Conservation (phyloP, 2,329 filamentous ascomycete species). For the Clarireedia sp. region DNA sequence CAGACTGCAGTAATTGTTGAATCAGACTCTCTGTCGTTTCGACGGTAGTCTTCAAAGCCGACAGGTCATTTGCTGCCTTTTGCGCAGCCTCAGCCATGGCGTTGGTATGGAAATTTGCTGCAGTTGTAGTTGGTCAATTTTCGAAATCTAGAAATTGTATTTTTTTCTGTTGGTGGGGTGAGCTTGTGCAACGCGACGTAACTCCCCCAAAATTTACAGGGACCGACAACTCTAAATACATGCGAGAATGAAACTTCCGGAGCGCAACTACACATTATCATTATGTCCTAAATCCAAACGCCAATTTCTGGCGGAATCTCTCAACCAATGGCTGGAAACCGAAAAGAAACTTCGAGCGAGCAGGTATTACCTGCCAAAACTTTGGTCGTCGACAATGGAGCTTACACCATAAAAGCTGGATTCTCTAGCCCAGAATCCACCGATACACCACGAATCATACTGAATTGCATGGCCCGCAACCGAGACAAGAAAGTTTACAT, state of each 20-base stretch:
- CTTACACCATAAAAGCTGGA: constrained; percentile 84
- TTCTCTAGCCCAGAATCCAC: constrained; percentile 40
- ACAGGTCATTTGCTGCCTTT: constrained; percentile 17
- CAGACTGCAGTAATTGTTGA: constrained; percentile 19
- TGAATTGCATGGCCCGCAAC: constrained; percentile 82
- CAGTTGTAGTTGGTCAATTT: not conserved
- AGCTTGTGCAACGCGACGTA: constrained; percentile 9
- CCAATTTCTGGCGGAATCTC: not conserved
- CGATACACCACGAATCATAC: constrained; percentile 61
- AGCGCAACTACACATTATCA: not conserved
- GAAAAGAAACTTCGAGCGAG: constrained; percentile 45
- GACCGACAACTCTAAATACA: too few relatives aligned
- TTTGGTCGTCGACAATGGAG: constrained; percentile 89
- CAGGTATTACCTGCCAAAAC: constrained; percentile 54
- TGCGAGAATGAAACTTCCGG: too few relatives aligned
- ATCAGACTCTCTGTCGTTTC: constrained; percentile 19
- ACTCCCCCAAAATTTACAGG: not conserved
- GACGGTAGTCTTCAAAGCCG: constrained; percentile 20
- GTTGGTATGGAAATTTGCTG: not conserved
- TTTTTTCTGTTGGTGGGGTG: constrained; percentile 6
- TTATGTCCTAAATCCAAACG: not conserved
- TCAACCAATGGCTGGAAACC: constrained; percentile 10
- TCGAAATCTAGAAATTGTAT: constrained; percentile 2
- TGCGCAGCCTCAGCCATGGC: constrained; percentile 11
- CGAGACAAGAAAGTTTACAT: constrained; percentile 73